Evolutionary conservation across 805 yeast genomes (phyloP).

Genomic region (Schizosaccharomyces japonicus): DNA sequence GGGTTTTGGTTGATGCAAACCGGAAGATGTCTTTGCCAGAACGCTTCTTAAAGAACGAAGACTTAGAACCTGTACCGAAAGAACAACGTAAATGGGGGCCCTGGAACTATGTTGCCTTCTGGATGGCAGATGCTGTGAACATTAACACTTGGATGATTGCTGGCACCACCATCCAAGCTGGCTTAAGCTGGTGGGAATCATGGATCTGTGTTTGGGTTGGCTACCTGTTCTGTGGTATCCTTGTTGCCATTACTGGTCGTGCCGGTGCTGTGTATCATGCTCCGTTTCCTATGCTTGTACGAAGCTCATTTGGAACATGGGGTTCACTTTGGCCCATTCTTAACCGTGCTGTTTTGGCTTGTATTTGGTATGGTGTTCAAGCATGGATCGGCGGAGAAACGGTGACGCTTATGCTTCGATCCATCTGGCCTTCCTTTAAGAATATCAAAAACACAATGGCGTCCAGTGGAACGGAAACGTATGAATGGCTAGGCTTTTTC

Average conservation of each 20-base stretch:
- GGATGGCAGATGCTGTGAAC: conserved; percentile 80
- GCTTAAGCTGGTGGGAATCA: conserved; percentile 74
- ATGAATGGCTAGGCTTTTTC: conserved; percentile 51
- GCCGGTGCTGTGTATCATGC: conserved; percentile 60
- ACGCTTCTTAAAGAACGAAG: neutral
- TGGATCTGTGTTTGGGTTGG: conserved; percentile 83
- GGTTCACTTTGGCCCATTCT: conserved; percentile 76
- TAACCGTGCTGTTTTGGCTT: conserved; percentile 67
- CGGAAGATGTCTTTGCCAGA: neutral
- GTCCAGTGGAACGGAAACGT: conserved; percentile 12
- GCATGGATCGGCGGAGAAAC: conserved; percentile 69
- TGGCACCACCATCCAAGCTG: conserved; percentile 55
- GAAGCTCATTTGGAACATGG: conserved; percentile 69
- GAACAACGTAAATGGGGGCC: conserved; percentile 1
- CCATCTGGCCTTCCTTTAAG: conserved; percentile 33
- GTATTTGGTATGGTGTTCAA: conserved; percentile 76
- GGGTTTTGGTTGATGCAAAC: neutral
- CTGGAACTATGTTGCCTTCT: conserved; percentile 38
- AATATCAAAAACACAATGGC: conserved; percentile 19
- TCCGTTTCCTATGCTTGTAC: conserved; percentile 58
- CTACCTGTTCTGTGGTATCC: conserved; percentile 40
- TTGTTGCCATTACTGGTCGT: conserved; percentile 33
- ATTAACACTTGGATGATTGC: conserved; percentile 84
- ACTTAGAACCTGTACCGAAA: conserved; percentile 1
- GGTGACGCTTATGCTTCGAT: conserved; percentile 47